These are phyloP conservation scores for Hyaloscypha hepaticicola DNA, from an alignment of 495 filamentous ascomycete species.

Conservation along the genomic window DNA sequence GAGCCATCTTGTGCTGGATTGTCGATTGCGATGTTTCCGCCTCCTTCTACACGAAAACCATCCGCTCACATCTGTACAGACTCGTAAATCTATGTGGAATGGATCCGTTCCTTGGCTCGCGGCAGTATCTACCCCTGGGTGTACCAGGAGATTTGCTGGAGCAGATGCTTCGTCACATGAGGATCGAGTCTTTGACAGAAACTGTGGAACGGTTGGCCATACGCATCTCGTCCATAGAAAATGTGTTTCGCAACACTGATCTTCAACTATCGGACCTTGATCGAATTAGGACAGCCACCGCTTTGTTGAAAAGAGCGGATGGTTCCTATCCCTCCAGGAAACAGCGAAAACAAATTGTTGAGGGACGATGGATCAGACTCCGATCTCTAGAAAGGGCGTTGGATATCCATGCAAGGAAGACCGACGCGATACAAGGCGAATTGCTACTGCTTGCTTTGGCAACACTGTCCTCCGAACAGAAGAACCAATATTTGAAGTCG, in stretches of 20 bases:
- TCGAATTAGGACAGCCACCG: not conserved
- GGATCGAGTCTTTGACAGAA: constrained; percentile 13
- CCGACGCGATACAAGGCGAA: not conserved
- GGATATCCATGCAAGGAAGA: not conserved
- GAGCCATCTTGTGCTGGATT: constrained; percentile 18
- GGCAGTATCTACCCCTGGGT: not conserved
- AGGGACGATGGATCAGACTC: not conserved
- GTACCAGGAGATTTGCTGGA: constrained; percentile 5
- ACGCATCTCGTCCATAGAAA: constrained; percentile 6
- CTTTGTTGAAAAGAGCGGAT: not conserved
- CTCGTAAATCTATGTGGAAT: constrained; percentile 22
- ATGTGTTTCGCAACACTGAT: not conserved
- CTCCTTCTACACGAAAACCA: not conserved
- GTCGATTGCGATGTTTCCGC: not conserved
- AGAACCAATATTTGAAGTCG: not conserved
- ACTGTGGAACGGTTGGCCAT: not conserved
- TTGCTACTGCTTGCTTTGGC: not conserved
- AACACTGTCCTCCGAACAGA: not conserved
- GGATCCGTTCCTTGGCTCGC: not conserved
- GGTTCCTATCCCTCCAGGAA: not conserved
- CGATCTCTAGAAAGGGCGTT: not conserved
- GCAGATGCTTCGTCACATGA: constrained; percentile 13
- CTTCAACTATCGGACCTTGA: not conserved
- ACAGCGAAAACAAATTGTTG: not conserved
- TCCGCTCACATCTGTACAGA: constrained; percentile 7